Evolutionary conservation across 352 stramenopile species (phyloP).

Genomic region (Thalassiosira hispida): DNA sequence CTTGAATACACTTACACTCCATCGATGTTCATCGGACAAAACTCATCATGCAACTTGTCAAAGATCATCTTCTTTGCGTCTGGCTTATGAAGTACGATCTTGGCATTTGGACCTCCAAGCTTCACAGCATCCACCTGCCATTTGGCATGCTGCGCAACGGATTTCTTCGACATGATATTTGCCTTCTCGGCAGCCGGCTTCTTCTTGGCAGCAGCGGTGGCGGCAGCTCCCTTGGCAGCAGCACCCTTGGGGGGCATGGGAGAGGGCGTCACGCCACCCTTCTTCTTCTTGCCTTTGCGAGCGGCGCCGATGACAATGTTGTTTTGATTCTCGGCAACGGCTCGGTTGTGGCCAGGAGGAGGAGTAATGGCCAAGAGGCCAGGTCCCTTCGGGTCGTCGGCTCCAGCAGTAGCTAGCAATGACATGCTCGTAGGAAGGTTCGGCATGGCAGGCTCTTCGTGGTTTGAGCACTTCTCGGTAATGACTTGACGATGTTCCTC

Average conservation of each 20-base stretch:
- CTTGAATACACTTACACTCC: slow-evolving; percentile 52
- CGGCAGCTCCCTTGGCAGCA: slow-evolving; percentile 12
- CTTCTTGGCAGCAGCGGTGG: neutral
- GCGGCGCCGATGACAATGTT: slow-evolving; percentile 22
- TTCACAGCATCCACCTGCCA: slow-evolving; percentile 69
- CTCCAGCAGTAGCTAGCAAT: slow-evolving; percentile 25
- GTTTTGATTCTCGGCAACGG: slow-evolving; percentile 23
- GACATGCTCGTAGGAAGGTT: slow-evolving; percentile 38
- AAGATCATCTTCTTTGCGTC: slow-evolving; percentile 78
- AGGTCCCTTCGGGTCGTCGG: neutral
- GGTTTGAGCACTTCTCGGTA: slow-evolving; percentile 20
- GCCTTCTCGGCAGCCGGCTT: slow-evolving; percentile 23
- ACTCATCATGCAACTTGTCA: slow-evolving; percentile 68
- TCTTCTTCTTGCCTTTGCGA: slow-evolving; percentile 8
- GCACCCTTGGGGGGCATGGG: slow-evolving; percentile 24
- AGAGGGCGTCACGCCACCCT: slow-evolving; percentile 25
- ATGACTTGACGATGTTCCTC: slow-evolving; percentile 13
- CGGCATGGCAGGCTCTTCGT: slow-evolving; percentile 10
- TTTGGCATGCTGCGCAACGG: slow-evolving; percentile 62
- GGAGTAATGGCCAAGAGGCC: slow-evolving; percentile 23
- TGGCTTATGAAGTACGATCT: slow-evolving; percentile 72
- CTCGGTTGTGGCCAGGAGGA: slow-evolving; percentile 23
- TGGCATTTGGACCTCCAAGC: slow-evolving; percentile 61
- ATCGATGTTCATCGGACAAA: slow-evolving; percentile 80
- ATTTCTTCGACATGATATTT: slow-evolving; percentile 33